Evolutionary conservation across 306 rosid genomes (phyloP).

Genomic region (Lathyrus tuberosus): DNA sequence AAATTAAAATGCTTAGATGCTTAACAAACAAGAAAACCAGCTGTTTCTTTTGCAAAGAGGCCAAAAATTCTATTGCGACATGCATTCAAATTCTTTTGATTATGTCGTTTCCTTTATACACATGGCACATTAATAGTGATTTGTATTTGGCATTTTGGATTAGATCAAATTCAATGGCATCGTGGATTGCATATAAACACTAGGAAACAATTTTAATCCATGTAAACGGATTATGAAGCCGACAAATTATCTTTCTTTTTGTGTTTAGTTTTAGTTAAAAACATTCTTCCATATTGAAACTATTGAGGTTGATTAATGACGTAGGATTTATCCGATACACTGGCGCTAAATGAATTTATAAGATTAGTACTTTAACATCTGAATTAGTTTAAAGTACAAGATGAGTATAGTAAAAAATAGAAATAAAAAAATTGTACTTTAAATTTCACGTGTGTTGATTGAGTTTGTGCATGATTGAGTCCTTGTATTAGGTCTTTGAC

Average conservation of each 20-base stretch:
- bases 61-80: conserved; percentile 26
- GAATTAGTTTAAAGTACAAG: too few species aligned
- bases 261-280: conserved; percentile 28
- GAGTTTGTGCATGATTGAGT: too few species aligned
- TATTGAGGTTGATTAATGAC: too few species aligned
- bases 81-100: conserved; percentile 25
- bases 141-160: conserved; percentile 35
- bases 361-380: too few species aligned
- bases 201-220: conserved; percentile 13
- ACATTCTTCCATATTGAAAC: too few species aligned
- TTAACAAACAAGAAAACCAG: conserved; percentile 66
- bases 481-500: too few species aligned
- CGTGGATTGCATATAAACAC: conserved; percentile 41
- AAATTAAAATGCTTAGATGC: conserved; percentile 45
- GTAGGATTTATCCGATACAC: too few species aligned
- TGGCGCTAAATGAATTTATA: too few species aligned
- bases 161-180: conserved; percentile 41
- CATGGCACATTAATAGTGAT: conserved; percentile 32
- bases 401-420: too few species aligned
- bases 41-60: conserved; percentile 37
- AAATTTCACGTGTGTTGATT: too few species aligned
- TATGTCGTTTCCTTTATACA: conserved; percentile 32
- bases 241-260: conserved; percentile 43
- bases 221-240: conserved; percentile 44
- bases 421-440: too few species aligned